phyloP scores from a whole-genome alignment of 495 filamentous ascomycete species.

The Neurospora cerealis region DNA sequence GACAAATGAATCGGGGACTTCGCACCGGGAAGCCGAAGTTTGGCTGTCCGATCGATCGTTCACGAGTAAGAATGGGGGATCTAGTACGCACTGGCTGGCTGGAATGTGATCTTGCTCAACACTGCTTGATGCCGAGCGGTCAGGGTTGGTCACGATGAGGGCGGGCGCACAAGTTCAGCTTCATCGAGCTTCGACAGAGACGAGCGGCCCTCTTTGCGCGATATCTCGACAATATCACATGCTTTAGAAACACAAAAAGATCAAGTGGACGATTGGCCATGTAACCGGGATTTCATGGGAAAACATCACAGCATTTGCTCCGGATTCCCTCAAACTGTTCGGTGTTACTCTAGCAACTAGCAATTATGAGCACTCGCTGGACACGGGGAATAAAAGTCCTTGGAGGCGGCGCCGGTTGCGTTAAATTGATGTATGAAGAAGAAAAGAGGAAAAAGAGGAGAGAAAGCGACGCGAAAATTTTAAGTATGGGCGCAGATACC shows the following conservation, averaged over 20 bases:
- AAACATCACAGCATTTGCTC: slow-evolving; percentile 23
- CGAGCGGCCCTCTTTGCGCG: neutral
- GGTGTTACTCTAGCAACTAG: slow-evolving; percentile 26
- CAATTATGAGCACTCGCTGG: slow-evolving; percentile 17
- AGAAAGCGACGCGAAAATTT: neutral
- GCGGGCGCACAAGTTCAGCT: neutral
- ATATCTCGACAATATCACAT: neutral
- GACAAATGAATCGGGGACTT: neutral
- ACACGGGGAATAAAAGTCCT: slow-evolving; percentile 17
- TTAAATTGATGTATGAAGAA: slow-evolving; percentile 10
- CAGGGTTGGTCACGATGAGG: neutral
- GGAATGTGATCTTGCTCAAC: neutral
- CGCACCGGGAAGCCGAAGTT: neutral
- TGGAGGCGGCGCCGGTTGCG: slow-evolving; percentile 25
- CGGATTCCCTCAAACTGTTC: slow-evolving; percentile 30
- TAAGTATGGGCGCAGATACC: neutral
- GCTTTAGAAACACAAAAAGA: neutral
- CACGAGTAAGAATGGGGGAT: neutral
- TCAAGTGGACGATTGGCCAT: neutral
- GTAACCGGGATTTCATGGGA: slow-evolving; percentile 17
- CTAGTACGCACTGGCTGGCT: neutral
- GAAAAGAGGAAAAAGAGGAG: slow-evolving; percentile 1
- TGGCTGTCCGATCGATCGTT: neutral
- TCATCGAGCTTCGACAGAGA: neutral
- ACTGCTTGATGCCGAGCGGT: neutral